phyloP scores from a whole-genome alignment of 257 asterid species.

The Penstemon eatonii region DNA sequence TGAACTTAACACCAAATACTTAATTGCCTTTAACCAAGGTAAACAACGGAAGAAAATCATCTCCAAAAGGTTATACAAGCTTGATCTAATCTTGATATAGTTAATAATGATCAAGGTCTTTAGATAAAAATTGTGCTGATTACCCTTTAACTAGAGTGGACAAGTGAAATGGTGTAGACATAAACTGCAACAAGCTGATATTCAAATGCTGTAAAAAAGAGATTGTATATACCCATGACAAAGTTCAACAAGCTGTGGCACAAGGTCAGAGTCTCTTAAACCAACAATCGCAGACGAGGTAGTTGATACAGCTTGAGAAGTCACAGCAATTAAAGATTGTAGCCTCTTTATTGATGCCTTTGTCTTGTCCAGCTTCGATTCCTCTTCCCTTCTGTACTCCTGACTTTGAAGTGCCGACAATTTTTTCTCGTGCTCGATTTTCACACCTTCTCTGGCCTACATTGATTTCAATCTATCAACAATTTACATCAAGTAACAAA shows the following conservation, averaged over 20 bases:
- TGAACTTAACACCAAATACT: background rate
- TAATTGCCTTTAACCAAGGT: background rate
- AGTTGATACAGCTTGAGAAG: slow-evolving; percentile 93
- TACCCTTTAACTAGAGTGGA: background rate
- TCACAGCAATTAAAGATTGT: slow-evolving; percentile 81
- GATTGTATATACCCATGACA: slow-evolving; percentile 79
- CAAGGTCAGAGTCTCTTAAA: slow-evolving; percentile 78
- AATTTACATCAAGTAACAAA: slow-evolving; percentile 14
- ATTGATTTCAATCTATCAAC: slow-evolving; percentile 14
- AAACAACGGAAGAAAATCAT: background rate
- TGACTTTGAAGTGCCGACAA: slow-evolving; percentile 76
- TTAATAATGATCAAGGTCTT: background rate
- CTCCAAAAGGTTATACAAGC: background rate
- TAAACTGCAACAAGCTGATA: slow-evolving; percentile 3
- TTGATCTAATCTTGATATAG: background rate
- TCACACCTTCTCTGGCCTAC: slow-evolving; percentile 92
- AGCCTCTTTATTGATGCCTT: slow-evolving; percentile 80
- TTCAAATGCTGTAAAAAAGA: background rate
- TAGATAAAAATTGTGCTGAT: background rate
- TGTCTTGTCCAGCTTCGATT: slow-evolving; percentile 86
- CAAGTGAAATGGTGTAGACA: background rate
- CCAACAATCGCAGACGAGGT: slow-evolving; percentile 78
- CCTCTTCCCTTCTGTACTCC: slow-evolving; percentile 69
- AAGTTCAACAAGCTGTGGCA: slow-evolving; percentile 95
- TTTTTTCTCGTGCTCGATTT: slow-evolving; percentile 87